phyloP scores from a whole-genome alignment of 768 basidiomycete species.

The Chalciporus chontae region DNA sequence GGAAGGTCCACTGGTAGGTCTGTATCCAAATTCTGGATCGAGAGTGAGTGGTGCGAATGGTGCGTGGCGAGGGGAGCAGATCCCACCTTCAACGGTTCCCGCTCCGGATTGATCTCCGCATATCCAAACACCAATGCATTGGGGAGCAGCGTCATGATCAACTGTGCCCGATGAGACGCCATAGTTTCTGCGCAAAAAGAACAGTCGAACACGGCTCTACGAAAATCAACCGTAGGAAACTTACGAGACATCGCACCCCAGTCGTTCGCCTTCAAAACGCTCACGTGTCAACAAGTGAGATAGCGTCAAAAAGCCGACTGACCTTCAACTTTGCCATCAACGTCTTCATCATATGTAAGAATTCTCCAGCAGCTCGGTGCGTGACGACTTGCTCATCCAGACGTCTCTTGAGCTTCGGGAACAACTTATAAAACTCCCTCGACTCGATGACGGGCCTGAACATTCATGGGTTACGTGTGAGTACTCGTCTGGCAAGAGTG shows the following conservation, averaged over 20 bases:
- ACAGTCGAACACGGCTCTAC: not conserved
- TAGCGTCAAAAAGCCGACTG: not conserved
- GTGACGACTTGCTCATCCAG: constrained; percentile 49
- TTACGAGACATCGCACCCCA: constrained; percentile 65
- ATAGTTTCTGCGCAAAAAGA: constrained; percentile 39
- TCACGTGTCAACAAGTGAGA: not conserved
- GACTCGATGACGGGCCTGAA: constrained; percentile 57
- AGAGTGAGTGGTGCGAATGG: not conserved
- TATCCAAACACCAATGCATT: constrained; percentile 48
- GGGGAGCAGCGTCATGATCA: constrained; percentile 41
- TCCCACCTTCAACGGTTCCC: constrained; percentile 49
- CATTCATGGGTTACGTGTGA: not conserved
- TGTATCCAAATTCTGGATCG: constrained; percentile 49
- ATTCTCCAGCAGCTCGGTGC: constrained; percentile 49
- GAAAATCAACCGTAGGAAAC: constrained; percentile 11
- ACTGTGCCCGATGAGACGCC: constrained; percentile 45
- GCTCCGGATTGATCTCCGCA: constrained; percentile 43
- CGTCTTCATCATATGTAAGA: constrained; percentile 56
- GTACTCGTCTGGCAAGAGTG: not conserved
- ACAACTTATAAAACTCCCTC: constrained; percentile 54
- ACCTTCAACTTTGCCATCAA: constrained; percentile 69
- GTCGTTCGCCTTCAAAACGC: constrained; percentile 50
- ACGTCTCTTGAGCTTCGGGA: constrained; percentile 42
- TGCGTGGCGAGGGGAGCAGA: no score
- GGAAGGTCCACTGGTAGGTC: constrained; percentile 36